A percentile compares a stretch with the other conserved stretches of the same genome.
phyloP scores from a whole-genome alignment of 2,329 filamentous ascomycete species.

The Exophiala aquamarina region DNA sequence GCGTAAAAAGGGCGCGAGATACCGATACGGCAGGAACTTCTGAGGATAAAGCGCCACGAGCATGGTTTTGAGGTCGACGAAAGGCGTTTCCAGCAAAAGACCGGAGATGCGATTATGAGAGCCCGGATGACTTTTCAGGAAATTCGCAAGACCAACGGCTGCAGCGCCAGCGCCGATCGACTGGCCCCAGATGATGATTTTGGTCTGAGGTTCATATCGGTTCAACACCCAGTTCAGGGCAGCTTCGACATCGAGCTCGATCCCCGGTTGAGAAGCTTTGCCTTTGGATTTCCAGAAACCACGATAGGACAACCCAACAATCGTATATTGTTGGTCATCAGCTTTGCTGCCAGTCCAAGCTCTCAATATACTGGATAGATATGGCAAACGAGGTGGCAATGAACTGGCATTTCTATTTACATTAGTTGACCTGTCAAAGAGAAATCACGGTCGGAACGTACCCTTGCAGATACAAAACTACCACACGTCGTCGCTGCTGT shows the following conservation, averaged over 20 bases:
- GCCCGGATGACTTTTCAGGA: slow-evolving; percentile 13
- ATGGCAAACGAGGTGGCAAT: slow-evolving; percentile 47
- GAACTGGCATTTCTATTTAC: slow-evolving; percentile 42
- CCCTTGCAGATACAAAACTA: slow-evolving; percentile 53
- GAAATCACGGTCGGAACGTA: slow-evolving; percentile 22
- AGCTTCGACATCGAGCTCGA: slow-evolving; percentile 67
- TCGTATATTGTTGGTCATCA: slow-evolving; percentile 30
- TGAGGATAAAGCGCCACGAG: slow-evolving; percentile 72
- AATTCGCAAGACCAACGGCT: slow-evolving; percentile 38
- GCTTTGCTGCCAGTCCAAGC: slow-evolving; percentile 12
- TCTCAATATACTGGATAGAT: slow-evolving; percentile 47
- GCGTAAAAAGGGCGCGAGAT: slow-evolving; percentile 71
- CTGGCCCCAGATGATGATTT: slow-evolving; percentile 71
- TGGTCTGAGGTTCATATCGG: slow-evolving; percentile 32
- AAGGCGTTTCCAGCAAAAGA: slow-evolving; percentile 74
- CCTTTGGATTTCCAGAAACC: slow-evolving; percentile 79
- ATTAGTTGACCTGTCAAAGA: slow-evolving; percentile 3
- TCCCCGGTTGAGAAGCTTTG: slow-evolving; percentile 64
- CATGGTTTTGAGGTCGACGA: slow-evolving; percentile 70
- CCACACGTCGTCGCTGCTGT: slow-evolving; percentile 30
- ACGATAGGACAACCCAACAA: slow-evolving; percentile 59
- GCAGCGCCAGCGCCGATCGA: slow-evolving; percentile 74
- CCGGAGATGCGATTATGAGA: slow-evolving; percentile 36
- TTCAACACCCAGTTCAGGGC: slow-evolving; percentile 62
- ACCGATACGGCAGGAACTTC: slow-evolving; percentile 74